Evolutionary conservation across 1,139 yeast species (phyloP).

Genomic region (Magnusiomyces tetraspermus): DNA sequence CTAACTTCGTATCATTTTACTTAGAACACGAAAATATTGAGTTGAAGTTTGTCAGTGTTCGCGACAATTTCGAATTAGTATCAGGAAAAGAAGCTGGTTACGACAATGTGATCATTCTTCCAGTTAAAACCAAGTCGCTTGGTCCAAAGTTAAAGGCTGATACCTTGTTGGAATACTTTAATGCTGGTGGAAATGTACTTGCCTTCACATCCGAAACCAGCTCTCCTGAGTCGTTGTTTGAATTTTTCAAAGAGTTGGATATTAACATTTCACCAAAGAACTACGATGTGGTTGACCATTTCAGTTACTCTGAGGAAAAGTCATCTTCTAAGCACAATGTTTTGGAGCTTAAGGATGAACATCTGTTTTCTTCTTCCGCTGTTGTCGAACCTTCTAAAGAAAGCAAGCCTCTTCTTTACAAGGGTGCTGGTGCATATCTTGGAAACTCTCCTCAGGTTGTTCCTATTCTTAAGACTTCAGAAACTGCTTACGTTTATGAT

Average conservation of each 20-base stretch:
- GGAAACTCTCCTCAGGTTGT: conserved; percentile 50
- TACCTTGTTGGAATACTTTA: conserved; percentile 44
- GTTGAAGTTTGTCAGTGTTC: conserved; percentile 25
- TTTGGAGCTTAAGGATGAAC: conserved; percentile 13
- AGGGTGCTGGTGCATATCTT: conserved; percentile 47
- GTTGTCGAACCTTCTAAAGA: conserved; percentile 5
- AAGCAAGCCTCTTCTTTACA: conserved; percentile 26
- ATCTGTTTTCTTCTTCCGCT: conserved; percentile 14
- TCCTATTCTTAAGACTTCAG: conserved; percentile 63
- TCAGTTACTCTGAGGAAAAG: conserved; percentile 32
- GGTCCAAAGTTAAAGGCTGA: conserved; percentile 38
- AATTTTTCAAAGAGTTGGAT: conserved; percentile 70
- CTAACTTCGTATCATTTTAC: background rate
- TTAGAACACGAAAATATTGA: conserved; percentile 30
- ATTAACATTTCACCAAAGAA: conserved; percentile 76
- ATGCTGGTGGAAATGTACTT: conserved; percentile 66
- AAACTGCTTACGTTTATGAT: conserved; percentile 54
- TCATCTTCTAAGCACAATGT: conserved; percentile 17
- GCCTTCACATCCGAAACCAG: conserved; percentile 49
- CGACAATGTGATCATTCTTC: conserved; percentile 49
- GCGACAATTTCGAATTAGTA: conserved; percentile 33
- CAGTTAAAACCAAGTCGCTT: conserved; percentile 35
- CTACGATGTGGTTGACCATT: conserved; percentile 59
- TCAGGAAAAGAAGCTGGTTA: conserved; percentile 38
- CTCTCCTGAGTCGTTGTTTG: conserved; percentile 60